Conservation (phyloP, 768 basidiomycete genomes). For the Suillus plorans region DNA sequence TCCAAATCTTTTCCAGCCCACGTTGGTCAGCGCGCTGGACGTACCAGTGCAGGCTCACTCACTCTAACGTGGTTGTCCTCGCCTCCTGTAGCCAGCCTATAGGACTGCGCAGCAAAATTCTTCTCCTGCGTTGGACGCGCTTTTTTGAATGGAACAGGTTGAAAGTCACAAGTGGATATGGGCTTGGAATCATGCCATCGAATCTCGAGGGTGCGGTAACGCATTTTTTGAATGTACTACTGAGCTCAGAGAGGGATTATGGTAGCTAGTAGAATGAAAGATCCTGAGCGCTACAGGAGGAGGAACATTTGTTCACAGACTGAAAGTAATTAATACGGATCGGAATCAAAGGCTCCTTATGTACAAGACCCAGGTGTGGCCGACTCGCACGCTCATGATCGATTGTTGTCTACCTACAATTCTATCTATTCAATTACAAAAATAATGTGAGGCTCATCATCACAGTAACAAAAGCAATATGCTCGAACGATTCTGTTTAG, state of each 20-base stretch:
- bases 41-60: slow-evolving; percentile 36
- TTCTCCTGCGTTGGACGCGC: slow-evolving; percentile 62
- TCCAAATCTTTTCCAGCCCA: slow-evolving; percentile 68
- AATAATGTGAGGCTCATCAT: neutral
- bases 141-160: slow-evolving; percentile 79
- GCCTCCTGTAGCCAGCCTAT: slow-evolving; percentile 91
- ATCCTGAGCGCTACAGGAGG: slow-evolving; percentile 1
- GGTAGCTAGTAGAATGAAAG: neutral
- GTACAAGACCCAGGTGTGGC: slow-evolving; percentile 1
- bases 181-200: slow-evolving; percentile 96
- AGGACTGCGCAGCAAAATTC: slow-evolving; percentile 68
- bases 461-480: slow-evolving; percentile 18
- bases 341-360: slow-evolving; percentile 8
- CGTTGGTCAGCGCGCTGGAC: slow-evolving; percentile 13
- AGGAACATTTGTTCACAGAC: neutral
- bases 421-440: neutral
- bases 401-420: slow-evolving; percentile 1
- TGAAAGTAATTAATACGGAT: slow-evolving; percentile 2
- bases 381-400: slow-evolving; percentile 5
- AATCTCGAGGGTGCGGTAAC: slow-evolving; percentile 89
- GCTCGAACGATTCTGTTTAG: slow-evolving; percentile 33
- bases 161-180: slow-evolving; percentile 96
- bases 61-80: slow-evolving; percentile 98
- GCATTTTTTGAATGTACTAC: slow-evolving; percentile 46
- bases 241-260: neutral